Evolutionary conservation across 805 yeast genomes (phyloP).

Genomic region (Myxozyma geophila): DNA sequence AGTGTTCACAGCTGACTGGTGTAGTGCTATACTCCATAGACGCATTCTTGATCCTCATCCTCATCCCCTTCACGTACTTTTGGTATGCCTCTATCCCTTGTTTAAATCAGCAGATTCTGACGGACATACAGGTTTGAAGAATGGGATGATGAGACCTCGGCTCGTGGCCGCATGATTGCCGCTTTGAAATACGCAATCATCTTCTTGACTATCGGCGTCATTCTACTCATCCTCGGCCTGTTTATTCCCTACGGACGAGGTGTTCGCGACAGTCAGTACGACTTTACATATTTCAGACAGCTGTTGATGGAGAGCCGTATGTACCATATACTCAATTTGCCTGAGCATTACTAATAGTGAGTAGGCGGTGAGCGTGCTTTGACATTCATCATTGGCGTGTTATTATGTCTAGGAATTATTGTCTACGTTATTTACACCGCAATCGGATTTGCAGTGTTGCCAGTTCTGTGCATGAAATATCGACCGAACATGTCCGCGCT

Average conservation of each 20-base stretch:
- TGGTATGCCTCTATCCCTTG: constrained; percentile 24
- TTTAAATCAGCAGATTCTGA: neutral
- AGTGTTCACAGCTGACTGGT: neutral
- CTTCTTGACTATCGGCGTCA: constrained; percentile 24
- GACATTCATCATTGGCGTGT: constrained; percentile 35
- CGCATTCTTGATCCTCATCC: constrained; percentile 33
- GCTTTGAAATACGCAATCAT: constrained; percentile 34
- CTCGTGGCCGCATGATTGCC: constrained; percentile 27
- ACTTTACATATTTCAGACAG: constrained; percentile 32
- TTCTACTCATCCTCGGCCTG: constrained; percentile 33
- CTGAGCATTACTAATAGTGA: neutral
- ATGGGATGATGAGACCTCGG: constrained; percentile 36
- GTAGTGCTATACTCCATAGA: constrained; percentile 37
- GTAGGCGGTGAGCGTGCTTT: constrained; percentile 34
- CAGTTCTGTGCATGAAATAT: constrained; percentile 33
- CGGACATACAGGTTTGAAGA: constrained; percentile 34
- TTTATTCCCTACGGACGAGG: constrained; percentile 36
- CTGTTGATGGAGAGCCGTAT: constrained; percentile 33
- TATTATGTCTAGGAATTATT: constrained; percentile 34
- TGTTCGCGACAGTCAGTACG: constrained; percentile 29
- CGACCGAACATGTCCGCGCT: constrained; percentile 22
- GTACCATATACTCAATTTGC: neutral
- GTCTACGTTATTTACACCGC: constrained; percentile 37
- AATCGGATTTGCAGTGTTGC: constrained; percentile 36
- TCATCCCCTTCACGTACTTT: constrained; percentile 40